Evolutionary conservation across 768 basidiomycete genomes (phyloP), one percentile per base, ranked within the genome.

Genomic region (Psilocybe tampanensis): DNA sequence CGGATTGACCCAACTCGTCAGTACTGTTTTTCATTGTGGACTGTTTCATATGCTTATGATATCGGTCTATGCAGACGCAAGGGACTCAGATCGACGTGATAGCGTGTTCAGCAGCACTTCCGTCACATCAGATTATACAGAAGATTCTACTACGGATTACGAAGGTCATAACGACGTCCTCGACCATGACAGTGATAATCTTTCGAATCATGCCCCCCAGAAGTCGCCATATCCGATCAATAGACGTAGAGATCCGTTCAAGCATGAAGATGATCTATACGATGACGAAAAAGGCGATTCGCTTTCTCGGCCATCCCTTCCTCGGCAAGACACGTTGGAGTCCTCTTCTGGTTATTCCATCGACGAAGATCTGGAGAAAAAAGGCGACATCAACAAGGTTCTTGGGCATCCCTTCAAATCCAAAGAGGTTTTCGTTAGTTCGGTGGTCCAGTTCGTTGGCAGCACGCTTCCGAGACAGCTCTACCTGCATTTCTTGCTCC

Each of bases 401-500:
- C 29, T 29, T 29, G 29, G 29, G 29, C 9, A 5, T 9, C 4
- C 29, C 9, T 5, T 29, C 29, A 29, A 43, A 29, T 53, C 32
- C 24, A 19, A 44, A 15, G 36, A 52, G 23, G 12, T 8, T 1
- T 41, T 23, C n/a, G 17, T 24, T 8, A n/a, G 22, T 8, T 17
- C n/a, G 4, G 54, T 54, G 8, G 22, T 64, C 15, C 48, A 49
- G 8, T 68, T 70, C 34, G 24, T 69, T 18, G 36, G 65, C n/a
- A 52, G 58, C 51, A 65, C 64, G 6, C 47, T 74, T 42, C 64
- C 69, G 0, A 60, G 66, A 6, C 60, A 72, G 50, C 36, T 70
- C 1, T 76, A 74, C 52, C 62, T 73, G 1, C 61, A 68, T 47
- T 21, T 71, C 17, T 76, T 89, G 2, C 72, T 89, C 15, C 77